Evolutionary conservation across 345 rosid species (phyloP).

Genomic region (Gossypium arboreum): DNA sequence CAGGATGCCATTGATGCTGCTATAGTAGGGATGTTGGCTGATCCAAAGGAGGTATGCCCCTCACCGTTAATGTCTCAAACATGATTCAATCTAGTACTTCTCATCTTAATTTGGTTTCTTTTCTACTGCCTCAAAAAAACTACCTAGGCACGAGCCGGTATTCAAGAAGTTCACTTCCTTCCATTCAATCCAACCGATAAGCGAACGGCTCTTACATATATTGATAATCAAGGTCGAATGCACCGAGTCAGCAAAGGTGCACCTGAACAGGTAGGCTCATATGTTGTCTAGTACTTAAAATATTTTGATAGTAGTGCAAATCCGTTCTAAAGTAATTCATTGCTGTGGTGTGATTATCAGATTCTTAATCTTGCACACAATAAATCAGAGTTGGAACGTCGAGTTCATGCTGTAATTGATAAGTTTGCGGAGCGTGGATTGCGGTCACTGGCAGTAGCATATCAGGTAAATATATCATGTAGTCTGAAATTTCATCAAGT

Average conservation of each 20-base stretch:
- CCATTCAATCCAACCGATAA: conserved; percentile 67
- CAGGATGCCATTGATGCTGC: conserved; percentile 68
- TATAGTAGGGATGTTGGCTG: conserved; percentile 60
- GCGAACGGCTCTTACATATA: conserved; percentile 58
- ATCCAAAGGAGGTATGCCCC: conserved; percentile 55
- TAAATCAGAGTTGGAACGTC: conserved; percentile 50
- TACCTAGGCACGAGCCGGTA: conserved; percentile 50
- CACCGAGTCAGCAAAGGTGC: conserved; percentile 69
- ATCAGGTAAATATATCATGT: conserved; percentile 34
- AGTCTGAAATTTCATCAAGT: neutral
- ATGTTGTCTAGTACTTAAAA: neutral
- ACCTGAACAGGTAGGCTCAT: conserved; percentile 51
- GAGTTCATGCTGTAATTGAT: conserved; percentile 54
- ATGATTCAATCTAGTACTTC: neutral
- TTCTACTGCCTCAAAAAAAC: conserved; percentile 15
- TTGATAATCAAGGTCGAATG: conserved; percentile 45
- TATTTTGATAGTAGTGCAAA: conserved; percentile 7
- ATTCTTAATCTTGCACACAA: conserved; percentile 50
- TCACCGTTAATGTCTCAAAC: neutral
- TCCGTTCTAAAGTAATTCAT: conserved; percentile 11
- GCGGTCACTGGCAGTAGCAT: conserved; percentile 64
- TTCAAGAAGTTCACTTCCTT: conserved; percentile 60
- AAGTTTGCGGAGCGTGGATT: conserved; percentile 58
- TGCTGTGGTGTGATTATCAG: conserved; percentile 24
- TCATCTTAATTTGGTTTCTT: conserved; percentile 6